Evolutionary conservation across 495 filamentous ascomycete genomes (phyloP), one percentile per base, ranked within the genome.

Genomic region (Rhypophila decipiens): DNA sequence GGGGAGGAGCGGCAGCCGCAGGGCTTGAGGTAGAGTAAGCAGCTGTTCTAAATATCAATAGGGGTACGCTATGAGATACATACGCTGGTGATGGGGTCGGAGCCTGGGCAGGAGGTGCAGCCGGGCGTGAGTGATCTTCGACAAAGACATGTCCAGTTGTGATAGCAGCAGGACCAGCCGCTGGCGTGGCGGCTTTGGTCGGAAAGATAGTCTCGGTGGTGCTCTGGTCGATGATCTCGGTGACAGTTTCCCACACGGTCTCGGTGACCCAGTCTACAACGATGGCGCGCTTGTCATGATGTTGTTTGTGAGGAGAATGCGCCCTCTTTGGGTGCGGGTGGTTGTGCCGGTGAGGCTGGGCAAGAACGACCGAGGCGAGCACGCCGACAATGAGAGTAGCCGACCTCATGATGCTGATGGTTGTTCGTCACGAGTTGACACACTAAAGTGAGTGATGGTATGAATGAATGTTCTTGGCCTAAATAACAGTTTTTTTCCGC

Each of bases 251-350:
- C 55, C 57, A 66, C 41, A 75, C 68, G 17, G 65, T 73, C 45
- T 73, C 71, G 39, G 59, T 72, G 39, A 73, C 68, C 54, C 68
- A 76, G 20, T 70, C 60, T 9, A 72, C 76, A 43, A 73, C 66
- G 34, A 74, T 51, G 42, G 42, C 65, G 22, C 68, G 68, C 53
- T 73, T 69, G 27, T 65, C 52, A 43, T 58, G 65, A 35, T 60
- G 63, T 44, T 63, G 52, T 42, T 67, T 66, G 22, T 58, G 52
- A 47, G 73, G 71, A 33, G 57, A 57, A 39, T 68, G 68, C 29
- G 71, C 74, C 52, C 31, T 18, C 19, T 21, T 37, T 3, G 15
- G 31, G 33, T 76, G 68, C 48, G 61, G 63, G 37, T 59, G 61
- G 48, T 64, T 52, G 42, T 67, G 67, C 23, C 63, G 55, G 49